Conservation (phyloP, 148 eudicot genomes). For the Euryodendron excelsum region DNA sequence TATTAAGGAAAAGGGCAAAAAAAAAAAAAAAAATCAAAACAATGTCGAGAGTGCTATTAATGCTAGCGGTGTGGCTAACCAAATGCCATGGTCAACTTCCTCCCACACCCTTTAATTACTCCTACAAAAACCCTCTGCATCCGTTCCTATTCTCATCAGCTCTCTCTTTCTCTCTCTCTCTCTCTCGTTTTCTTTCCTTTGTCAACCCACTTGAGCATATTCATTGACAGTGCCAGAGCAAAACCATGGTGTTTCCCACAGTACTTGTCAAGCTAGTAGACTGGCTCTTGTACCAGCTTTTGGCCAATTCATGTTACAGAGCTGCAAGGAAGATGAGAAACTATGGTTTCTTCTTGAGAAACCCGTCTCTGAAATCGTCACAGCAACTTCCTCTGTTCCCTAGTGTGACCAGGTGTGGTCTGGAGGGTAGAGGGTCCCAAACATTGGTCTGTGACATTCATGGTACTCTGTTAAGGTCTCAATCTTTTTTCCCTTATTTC, state of each 20-base stretch:
- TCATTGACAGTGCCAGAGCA: background rate
- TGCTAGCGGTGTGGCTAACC: conserved; percentile 67
- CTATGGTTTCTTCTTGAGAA: conserved; percentile 35
- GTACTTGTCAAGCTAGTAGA: conserved; percentile 49
- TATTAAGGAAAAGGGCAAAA: background rate
- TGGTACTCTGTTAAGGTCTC: conserved; percentile 47
- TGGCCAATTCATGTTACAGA: conserved; percentile 57
- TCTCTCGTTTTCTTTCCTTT: background rate
- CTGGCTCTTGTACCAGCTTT: conserved; percentile 60
- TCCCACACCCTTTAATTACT: conserved; percentile 22
- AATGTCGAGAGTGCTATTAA: conserved; percentile 35
- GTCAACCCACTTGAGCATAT: background rate
- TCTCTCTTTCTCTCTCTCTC: background rate
- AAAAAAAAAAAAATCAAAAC: background rate
- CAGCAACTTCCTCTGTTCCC: conserved; percentile 25
- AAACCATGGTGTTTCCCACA: conserved; percentile 46
- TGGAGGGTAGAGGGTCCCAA: conserved; percentile 34
- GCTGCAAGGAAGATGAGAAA: conserved; percentile 54
- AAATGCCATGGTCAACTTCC: conserved; percentile 39
- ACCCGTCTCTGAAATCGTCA: conserved; percentile 38
- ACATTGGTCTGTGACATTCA: conserved; percentile 68
- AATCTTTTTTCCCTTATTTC: conserved; percentile 85
- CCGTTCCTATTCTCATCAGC: conserved; percentile 23
- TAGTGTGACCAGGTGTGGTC: conserved; percentile 35
- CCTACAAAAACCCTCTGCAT: conserved; percentile 41